A percentile compares a stretch with the other conserved stretches of the same genome.
phyloP scores from a whole-genome alignment of 768 basidiomycete species.

The Leccinum ochraceum region DNA sequence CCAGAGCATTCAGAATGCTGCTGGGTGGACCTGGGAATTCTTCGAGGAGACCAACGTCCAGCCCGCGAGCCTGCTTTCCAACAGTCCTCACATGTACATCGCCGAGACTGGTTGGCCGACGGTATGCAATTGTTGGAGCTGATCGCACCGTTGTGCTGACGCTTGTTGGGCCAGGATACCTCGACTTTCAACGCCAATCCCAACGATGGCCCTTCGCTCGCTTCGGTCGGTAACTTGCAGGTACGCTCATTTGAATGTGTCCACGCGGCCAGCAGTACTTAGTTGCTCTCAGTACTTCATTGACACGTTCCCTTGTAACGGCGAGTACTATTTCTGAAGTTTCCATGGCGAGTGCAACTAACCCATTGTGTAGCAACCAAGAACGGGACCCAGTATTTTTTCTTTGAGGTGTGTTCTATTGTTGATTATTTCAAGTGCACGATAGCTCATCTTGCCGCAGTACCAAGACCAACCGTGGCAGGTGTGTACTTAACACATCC shows the following conservation, averaged over 20 bases:
- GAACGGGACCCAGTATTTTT: slow-evolving; percentile 86
- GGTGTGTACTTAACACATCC: slow-evolving; percentile 35
- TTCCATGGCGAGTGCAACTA: slow-evolving; percentile 2
- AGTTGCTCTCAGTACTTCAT: slow-evolving; percentile 64
- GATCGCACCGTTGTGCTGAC: slow-evolving; percentile 1
- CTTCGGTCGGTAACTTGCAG: slow-evolving; percentile 63
- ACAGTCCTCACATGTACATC: slow-evolving; percentile 82
- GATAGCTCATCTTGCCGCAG: slow-evolving; percentile 32
- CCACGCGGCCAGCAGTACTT: neutral
- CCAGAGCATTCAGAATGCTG: slow-evolving; percentile 61
- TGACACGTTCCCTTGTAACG: slow-evolving; percentile 77
- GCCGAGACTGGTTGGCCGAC: slow-evolving; percentile 94
- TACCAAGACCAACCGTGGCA: slow-evolving; percentile 85
- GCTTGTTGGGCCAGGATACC: slow-evolving; percentile 46
- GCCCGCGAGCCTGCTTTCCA: slow-evolving; percentile 56
- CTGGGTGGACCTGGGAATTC: slow-evolving; percentile 81
- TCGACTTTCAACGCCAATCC: slow-evolving; percentile 53
- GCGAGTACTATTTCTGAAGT: slow-evolving; percentile 13
- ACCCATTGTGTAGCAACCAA: slow-evolving; percentile 53
- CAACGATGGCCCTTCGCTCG: slow-evolving; percentile 67
- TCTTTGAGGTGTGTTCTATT: slow-evolving; percentile 60
- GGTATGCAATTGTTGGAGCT: slow-evolving; percentile 38
- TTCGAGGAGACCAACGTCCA: slow-evolving; percentile 68
- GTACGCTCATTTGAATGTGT: slow-evolving; percentile 23
- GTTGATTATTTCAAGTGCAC: slow-evolving; percentile 1